These are phyloP conservation scores for Erysimum cheiranthoides DNA, from an alignment of 345 rosid species.

Conservation along the genomic window DNA sequence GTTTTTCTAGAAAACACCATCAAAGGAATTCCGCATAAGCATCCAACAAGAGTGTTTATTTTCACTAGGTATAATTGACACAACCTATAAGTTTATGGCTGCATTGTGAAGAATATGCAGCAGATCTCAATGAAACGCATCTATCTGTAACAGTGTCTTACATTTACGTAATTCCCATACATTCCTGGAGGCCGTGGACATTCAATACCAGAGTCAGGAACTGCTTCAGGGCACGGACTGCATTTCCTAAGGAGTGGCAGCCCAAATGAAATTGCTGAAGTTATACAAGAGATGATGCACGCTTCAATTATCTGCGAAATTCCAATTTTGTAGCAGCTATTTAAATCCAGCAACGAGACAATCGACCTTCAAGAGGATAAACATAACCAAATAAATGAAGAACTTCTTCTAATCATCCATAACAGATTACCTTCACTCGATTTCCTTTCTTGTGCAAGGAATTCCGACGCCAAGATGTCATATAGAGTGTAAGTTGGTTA, in stretches of 20 bases:
- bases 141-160: constrained; percentile 49
- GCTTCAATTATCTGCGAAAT: constrained; percentile 91
- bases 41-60: constrained; percentile 5
- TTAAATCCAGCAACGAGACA: constrained; percentile 26
- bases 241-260: constrained; percentile 87
- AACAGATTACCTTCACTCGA: constrained; percentile 71
- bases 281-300: constrained; percentile 84
- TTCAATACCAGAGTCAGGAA: constrained; percentile 71
- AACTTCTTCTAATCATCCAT: not conserved
- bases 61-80: constrained; percentile 8
- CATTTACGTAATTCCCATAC: constrained; percentile 96
- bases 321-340: not conserved
- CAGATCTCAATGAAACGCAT: constrained; percentile 6
- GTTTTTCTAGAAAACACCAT: constrained; percentile 11
- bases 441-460: constrained; percentile 85
- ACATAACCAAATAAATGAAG: constrained; percentile 13
- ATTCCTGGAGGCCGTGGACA: constrained; percentile 94
- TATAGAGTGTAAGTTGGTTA: constrained; percentile 85
- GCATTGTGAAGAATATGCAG: constrained; percentile 12
- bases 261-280: constrained; percentile 90
- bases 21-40: constrained; percentile 13
- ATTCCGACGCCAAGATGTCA: constrained; percentile 89
- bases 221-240: constrained; percentile 88
- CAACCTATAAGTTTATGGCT: not conserved
- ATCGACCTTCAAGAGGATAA: constrained; percentile 10